These are phyloP conservation scores for Beta lomatogona DNA, from an alignment of 179 eudicot genomes.

Conservation along the genomic window DNA sequence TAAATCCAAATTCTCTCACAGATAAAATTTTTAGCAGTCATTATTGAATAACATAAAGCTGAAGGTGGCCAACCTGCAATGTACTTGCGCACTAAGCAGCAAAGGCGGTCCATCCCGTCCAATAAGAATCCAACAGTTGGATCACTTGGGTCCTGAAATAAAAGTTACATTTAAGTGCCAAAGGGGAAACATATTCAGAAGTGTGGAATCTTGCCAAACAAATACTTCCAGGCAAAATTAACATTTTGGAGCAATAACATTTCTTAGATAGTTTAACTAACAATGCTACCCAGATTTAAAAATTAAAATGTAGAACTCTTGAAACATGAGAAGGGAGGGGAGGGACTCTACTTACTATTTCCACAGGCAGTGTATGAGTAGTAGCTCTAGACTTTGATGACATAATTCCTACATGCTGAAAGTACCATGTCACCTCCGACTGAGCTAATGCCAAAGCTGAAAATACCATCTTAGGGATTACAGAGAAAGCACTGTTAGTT, in stretches of 20 bases:
- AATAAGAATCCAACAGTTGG: conserved; percentile 91
- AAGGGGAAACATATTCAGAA: conserved; percentile 3
- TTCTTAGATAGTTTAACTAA: conserved; percentile 10
- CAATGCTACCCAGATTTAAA: conserved; percentile 4
- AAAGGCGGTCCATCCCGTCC: conserved; percentile 95
- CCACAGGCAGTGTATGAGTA: conserved; percentile 67
- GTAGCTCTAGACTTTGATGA: conserved; percentile 76
- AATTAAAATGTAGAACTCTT: not conserved
- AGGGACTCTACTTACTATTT: conserved; percentile 57
- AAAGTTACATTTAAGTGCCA: conserved; percentile 10
- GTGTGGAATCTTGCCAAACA: not conserved
- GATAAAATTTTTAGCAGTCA: not conserved
- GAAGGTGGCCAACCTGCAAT: conserved; percentile 70
- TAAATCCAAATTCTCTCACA: not conserved
- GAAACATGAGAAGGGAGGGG: not conserved
- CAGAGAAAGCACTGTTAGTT: conserved; percentile 18
- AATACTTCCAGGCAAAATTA: conserved; percentile 4
- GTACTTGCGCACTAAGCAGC: conserved; percentile 96
- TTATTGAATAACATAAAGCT: conserved; percentile 1
- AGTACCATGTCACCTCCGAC: conserved; percentile 92
- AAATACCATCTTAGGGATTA: conserved; percentile 80
- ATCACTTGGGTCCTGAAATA: conserved; percentile 91
- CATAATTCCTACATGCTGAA: conserved; percentile 91
- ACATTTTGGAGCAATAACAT: not conserved
- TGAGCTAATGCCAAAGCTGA: conserved; percentile 98